Evolutionary conservation across 495 filamentous ascomycete genomes (phyloP), one percentile per base, ranked within the genome.

Genomic region (Annulohypoxylon nitens): DNA sequence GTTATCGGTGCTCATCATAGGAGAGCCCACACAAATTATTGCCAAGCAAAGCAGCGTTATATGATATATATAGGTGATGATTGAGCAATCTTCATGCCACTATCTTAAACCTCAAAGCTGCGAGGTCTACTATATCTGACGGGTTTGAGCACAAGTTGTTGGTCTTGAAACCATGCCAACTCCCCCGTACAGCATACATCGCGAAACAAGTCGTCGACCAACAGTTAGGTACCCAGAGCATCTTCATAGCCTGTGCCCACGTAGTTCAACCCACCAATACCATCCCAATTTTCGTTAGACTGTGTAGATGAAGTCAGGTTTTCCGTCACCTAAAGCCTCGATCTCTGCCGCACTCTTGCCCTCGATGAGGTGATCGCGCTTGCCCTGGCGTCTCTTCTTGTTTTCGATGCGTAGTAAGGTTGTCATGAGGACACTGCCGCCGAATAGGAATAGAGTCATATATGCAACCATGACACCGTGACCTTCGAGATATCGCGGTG

Each of bases 261-360:
- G 11, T 20, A 14, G 47, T 20, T 34, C 37, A 55, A 55, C 57
- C 45, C 20, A 54, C 50, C 20, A 1, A n/a, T 53, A 25, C 36
- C 33, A 6, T 50, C 53, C 6, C 8, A n/a, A 8, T 30, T 20
- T 39, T 20, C 30, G 48, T 83, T 60, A 93, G 69, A 90, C 73
- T 4, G 89, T 95, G 76, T 97, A 97, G 2, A 92, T 79, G 75
- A 97, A 97, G 77, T 93, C 91, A 2, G 93, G 93, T 75, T 89
- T 84, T 77, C 74, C 79, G 79, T 97, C 95, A 4, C 95, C 94
- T 58, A 92, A 64, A 61, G 68, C 75, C 73, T 89, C 88, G 26
- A 90, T 82, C 80, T 94, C 88, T 61, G 83, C 80, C 66, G 86
- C 81, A 36, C 41, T 81, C 80, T 89, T 82, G 1, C 91, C 91